Base-by-base conservation (phyloP, 306 rosid species). In the Astragalus glycyphyllos region DNA sequence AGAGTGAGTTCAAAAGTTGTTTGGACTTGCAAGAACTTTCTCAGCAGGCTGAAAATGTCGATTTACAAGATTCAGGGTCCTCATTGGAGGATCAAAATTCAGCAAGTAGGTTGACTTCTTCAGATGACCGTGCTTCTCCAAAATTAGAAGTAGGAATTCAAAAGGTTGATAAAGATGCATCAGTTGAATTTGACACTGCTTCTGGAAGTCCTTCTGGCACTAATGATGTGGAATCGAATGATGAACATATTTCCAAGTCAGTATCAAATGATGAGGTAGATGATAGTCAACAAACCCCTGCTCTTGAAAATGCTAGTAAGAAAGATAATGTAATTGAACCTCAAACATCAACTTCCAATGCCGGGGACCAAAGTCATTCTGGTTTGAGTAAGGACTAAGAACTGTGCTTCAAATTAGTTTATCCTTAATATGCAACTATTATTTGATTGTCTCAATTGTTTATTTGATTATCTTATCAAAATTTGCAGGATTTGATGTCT, bases 401-500 rank as follows among this genome's bases (percentile, higher is more conserved):
- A 37, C 37, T 42, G 42, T 59, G 72, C 56, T 35, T 60, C 54
- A 66, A 72, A 78, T 55, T 40, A 14, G 65, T 66, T 69, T 23
- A 44, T 65, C 23, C 78, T 58, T 55, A 77, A 35, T 71, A 17
- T 59, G 69, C 4, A 69, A 67, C 65, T 53, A 12, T 71, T 54
- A 7, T 68, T 80, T 62, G 17, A 65, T 13, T 60, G 40, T 42
- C 17, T 45, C 31, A 31, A 65, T 2, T 48, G 65, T 69, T 69
- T 65, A 69, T 68, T 61, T 37, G 41, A 38, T 72, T 71, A 49
- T 59, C 59, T 78, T 32, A 56, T 5, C 37, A 40, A 55, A 35
- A 47, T 77, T 71, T 80, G 68, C 83, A 94, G 99, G 85, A 69
- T 82, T 91, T 54, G 96, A 89, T 76, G 83, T 91, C 77, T 94